Percentiles rank a stretch among this genome's conserved stretches.
phyloP scores from a whole-genome alignment of 441 rosid species.

The Pelargonium exstipulatum region DNA sequence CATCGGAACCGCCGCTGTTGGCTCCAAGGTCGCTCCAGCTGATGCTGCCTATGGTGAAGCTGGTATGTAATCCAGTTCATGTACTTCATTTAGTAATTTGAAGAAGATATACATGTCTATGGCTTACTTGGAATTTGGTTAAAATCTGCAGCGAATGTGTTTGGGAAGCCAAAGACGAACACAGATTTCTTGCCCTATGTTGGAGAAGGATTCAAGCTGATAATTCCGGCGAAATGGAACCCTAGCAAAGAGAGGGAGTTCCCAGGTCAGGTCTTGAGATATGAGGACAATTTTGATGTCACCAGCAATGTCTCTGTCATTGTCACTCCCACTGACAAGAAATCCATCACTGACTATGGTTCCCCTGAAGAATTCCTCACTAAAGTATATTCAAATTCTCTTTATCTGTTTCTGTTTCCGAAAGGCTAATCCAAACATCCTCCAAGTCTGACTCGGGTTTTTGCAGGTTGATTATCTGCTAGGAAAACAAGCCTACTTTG shows the following conservation, averaged over 20 bases:
- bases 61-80: no score
- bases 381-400: constrained; percentile 31
- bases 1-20: no score
- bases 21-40: no score
- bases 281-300: constrained; percentile 85
- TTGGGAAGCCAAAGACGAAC: constrained; percentile 86
- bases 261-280: constrained; percentile 90
- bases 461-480: constrained; percentile 75
- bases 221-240: constrained; percentile 86
- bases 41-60: no score
- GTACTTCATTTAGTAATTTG: no score
- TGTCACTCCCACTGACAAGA: constrained; percentile 81
- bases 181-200: constrained; percentile 68
- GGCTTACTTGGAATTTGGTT: no score
- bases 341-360: constrained; percentile 80
- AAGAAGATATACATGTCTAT: no score
- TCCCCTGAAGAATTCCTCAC: constrained; percentile 79
- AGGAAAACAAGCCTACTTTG: constrained; percentile 72
- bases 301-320: constrained; percentile 63
- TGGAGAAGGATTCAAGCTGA: constrained; percentile 78
- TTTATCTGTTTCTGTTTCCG: no score
- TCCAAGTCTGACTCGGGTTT: constrained; percentile 4
- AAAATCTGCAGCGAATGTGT: constrained; percentile 93
- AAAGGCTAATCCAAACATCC: no score
- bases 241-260: constrained; percentile 86